Evolutionary conservation across 495 filamentous ascomycete species (phyloP).

Genomic region (Tricharina praecox): DNA sequence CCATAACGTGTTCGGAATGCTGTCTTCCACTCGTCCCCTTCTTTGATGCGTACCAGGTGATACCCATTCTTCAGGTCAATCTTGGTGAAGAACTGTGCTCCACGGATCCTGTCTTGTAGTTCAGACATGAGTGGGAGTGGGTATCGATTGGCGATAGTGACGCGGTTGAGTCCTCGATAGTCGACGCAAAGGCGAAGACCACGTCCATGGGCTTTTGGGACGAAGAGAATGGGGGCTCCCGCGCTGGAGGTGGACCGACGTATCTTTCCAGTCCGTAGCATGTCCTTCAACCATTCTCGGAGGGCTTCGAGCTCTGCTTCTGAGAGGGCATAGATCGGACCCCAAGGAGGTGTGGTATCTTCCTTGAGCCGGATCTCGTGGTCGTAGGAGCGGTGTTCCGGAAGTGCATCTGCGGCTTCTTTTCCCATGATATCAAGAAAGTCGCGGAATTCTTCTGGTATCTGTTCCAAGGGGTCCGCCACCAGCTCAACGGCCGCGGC

Average conservation of each 20-base stretch:
- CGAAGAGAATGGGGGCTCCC: slow-evolving; percentile 27
- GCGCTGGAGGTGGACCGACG: slow-evolving; percentile 9
- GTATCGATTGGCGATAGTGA: slow-evolving; percentile 18
- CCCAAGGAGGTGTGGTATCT: background rate
- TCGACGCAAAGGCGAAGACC: slow-evolving; percentile 10
- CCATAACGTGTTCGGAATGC: slow-evolving; percentile 25
- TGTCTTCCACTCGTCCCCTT: slow-evolving; percentile 27
- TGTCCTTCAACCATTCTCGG: slow-evolving; percentile 8
- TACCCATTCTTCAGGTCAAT: slow-evolving; percentile 31
- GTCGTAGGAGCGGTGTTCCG: background rate
- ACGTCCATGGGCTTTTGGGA: slow-evolving; percentile 22
- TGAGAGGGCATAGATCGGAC: slow-evolving; percentile 12
- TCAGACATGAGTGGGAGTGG: slow-evolving; percentile 29
- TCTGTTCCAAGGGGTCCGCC: too few relatives aligned
- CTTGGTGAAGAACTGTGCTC: slow-evolving; percentile 1
- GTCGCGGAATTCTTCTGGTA: too few relatives aligned
- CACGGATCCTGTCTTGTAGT: background rate
- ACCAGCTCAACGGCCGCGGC: too few relatives aligned
- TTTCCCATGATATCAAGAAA: background rate
- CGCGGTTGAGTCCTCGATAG: slow-evolving; percentile 5
- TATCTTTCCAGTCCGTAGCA: slow-evolving; percentile 11
- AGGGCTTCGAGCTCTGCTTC: slow-evolving; percentile 16
- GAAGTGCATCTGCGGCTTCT: background rate
- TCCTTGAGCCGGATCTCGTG: slow-evolving; percentile 1
- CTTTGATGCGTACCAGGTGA: slow-evolving; percentile 27